Base-by-base conservation (phyloP, 495 filamentous ascomycete genomes). In the Aspergillus mulundensis region DNA sequence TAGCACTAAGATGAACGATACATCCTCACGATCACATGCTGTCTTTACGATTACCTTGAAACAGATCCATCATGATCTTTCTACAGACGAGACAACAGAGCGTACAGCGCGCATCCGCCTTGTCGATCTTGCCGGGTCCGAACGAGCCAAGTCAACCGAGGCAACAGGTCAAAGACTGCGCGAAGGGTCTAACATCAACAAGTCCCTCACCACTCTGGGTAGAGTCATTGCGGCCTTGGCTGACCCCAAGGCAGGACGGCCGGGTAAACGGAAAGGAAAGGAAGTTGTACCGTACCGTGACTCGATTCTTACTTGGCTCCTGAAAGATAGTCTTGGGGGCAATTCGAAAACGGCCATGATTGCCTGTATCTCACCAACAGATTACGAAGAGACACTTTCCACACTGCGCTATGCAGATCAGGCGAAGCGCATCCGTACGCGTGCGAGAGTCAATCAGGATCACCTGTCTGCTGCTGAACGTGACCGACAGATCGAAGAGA, bases 321-420 rank as follows among this genome's bases (percentile, higher is more conserved):
- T 98, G 58, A 97, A 97, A 65, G 94, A 97, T 68, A 90, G 86
- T 3, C 79, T 98, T 1, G 94, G 95, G 15, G 94, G 94, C 36
- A 98, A 98, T 73, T 88, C 83, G 61, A 98, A 97, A 70, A 98
- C 94, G 7, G 94, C 94, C 39, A 98, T 98, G 94, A 97, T 98
- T 58, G 94, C 94, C 14, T 97, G 95, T 68, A 95, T 98, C 64
- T 83, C 91, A 7, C 94, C 94, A 0, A 85, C 86, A 1, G 94
- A 98, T 76, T 98, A 97, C 69, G 94, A 98, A 50, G 94, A 98
- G 67, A 97, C 94, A 0, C 85, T 98, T 3, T 94, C 89, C 5
- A 98, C 94, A 2, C 83, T 98, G 4, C 90, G 94, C 28, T 98
- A 97, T 71, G 94, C 94, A 28, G 93, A 97, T 72, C 95, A 97